Conservation (phyloP, 495 filamentous ascomycete genomes). For the Aspergillus biplanus region DNA sequence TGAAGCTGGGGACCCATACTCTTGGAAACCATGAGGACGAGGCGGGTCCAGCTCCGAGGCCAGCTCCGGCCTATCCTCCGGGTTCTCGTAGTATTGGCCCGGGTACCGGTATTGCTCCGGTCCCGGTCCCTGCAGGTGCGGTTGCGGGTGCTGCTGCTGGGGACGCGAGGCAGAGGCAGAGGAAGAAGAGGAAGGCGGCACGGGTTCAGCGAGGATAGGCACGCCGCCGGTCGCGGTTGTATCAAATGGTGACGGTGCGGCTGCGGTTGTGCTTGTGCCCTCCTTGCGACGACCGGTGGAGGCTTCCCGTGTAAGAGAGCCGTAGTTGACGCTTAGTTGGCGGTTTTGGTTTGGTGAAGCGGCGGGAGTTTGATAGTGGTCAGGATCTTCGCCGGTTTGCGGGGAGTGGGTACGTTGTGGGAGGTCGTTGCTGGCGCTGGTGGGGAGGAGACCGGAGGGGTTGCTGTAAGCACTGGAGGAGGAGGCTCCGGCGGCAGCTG, state of each 20-base stretch:
- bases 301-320: constrained; percentile 39
- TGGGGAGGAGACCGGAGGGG: constrained; percentile 32
- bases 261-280: constrained; percentile 21
- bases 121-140: constrained; percentile 8
- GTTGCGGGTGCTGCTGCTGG: not conserved
- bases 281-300: constrained; percentile 49
- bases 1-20: constrained; percentile 8
- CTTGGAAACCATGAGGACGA: constrained; percentile 7
- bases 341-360: constrained; percentile 29
- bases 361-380: constrained; percentile 36
- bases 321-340: constrained; percentile 31
- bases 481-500: constrained; percentile 14
- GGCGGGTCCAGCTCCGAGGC: constrained; percentile 11
- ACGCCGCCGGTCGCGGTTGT: constrained; percentile 19
- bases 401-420: constrained; percentile 46
- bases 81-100: constrained; percentile 19
- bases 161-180: not conserved
- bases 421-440: constrained; percentile 48
- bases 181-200: constrained; percentile 23
- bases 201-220: constrained; percentile 22
- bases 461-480: constrained; percentile 36
- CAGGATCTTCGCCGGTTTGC: constrained; percentile 28
- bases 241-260: not conserved
- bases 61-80: constrained; percentile 22
- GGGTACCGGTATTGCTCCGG: constrained; percentile 22